Conservation (phyloP, 208 protist species). For the Hexamita inflata region DNA sequence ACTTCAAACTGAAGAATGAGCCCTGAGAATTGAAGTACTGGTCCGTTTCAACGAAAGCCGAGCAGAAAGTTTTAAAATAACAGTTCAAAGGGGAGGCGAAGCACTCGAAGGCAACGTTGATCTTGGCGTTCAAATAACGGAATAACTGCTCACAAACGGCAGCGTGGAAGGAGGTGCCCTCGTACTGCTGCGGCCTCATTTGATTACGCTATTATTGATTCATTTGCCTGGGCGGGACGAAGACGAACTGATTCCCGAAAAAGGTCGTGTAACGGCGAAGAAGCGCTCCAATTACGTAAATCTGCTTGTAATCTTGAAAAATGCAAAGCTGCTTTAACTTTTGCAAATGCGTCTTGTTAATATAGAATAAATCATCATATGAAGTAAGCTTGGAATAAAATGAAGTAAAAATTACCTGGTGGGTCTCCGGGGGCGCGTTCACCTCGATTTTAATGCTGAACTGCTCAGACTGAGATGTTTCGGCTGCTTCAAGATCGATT, state of each 20-base stretch:
- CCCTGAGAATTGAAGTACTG: constrained; percentile 57
- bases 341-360: background rate
- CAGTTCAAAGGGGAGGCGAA: constrained; percentile 66
- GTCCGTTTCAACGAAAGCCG: constrained; percentile 63
- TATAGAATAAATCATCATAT: background rate
- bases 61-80: constrained; percentile 56
- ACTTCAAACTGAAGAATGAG: constrained; percentile 61
- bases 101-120: constrained; percentile 56
- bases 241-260: constrained; percentile 19
- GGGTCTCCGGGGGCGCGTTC: too few species aligned
- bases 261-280: background rate
- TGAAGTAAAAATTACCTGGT: background rate
- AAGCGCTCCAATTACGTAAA: too few species aligned
- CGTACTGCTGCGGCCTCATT: constrained; percentile 2
- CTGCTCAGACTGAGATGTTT: too few species aligned
- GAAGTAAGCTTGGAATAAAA: background rate
- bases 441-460: too few species aligned
- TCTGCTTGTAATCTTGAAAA: constrained; percentile 12
- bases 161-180: constrained; percentile 32
- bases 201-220: constrained; percentile 19
- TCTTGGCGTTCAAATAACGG: constrained; percentile 42
- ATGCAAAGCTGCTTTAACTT: background rate
- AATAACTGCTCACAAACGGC: constrained; percentile 48
- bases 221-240: constrained; percentile 21
- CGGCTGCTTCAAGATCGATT: too few species aligned